These are phyloP conservation scores for Leishmania major DNA, from an alignment of 208 protist species.

Conservation along the genomic window DNA sequence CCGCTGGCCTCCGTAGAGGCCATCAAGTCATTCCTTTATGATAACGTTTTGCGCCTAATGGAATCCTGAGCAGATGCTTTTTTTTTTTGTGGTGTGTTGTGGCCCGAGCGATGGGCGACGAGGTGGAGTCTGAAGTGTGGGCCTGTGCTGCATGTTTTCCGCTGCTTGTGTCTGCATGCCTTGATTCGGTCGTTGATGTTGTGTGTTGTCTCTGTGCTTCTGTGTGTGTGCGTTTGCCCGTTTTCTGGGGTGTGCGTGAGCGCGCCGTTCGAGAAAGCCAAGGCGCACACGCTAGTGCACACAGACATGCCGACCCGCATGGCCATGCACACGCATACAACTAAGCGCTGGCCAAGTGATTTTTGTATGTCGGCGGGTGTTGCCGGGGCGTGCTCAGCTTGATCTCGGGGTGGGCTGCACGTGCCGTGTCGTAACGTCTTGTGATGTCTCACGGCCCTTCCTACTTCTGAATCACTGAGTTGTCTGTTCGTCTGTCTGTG, in stretches of 20 bases:
- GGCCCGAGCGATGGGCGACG: background rate
- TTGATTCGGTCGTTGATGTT: background rate
- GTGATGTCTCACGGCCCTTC: background rate
- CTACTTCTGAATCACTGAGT: background rate
- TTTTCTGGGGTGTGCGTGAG: background rate
- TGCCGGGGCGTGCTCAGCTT: background rate
- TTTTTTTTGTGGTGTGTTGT: background rate
- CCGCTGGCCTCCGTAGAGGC: constrained; percentile 43
- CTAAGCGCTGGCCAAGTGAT: too few species aligned
- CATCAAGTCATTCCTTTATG: constrained; percentile 61
- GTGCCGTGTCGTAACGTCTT: background rate
- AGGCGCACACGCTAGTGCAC: background rate
- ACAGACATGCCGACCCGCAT: background rate
- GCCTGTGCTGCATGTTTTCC: background rate
- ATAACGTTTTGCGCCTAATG: constrained; percentile 37
- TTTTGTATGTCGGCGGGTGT: background rate
- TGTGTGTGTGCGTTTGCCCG: background rate
- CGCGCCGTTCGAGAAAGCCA: too few species aligned
- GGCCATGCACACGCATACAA: background rate
- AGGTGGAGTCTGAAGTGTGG: background rate
- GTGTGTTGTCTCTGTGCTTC: too few species aligned
- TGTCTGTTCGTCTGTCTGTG: background rate
- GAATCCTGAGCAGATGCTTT: background rate
- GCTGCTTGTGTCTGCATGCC: background rate
- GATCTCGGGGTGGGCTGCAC: background rate